Evolutionary conservation across 495 filamentous ascomycete species (phyloP), one percentile per base, ranked within the genome.

Genomic region (Penicillium desertorum): DNA sequence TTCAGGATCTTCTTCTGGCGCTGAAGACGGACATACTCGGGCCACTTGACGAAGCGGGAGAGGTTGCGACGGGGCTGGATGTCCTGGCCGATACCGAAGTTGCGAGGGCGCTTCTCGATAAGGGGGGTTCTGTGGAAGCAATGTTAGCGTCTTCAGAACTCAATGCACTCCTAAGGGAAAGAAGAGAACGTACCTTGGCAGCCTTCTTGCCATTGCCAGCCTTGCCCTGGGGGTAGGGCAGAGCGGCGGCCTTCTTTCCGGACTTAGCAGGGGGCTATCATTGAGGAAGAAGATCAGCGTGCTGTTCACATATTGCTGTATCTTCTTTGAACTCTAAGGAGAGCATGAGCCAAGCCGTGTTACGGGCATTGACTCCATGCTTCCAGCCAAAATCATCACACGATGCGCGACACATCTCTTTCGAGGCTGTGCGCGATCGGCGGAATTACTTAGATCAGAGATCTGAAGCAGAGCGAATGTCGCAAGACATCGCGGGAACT

Each of bases 1-100:
- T 92, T 91, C 80, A 98, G 85, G 81, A 98, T 93, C 88, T 98
- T 99, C 85, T 91, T 92, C 83, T 98, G 95, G 83, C 94, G 93
- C 82, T 98, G 95, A 50, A 98, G 92, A 68, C 91, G 95, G 79
- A 98, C 88, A 81, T 95, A 96, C 80, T 92, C 89, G 72, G 92
- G 93, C 95, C 95, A 99, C 83, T 92, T 95, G 68, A 97, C 94
- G 91, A 98, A 96, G 76, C 95, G 95, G 66, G 90, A 92, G 57
- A 99, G 86, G 83, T 98, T 96, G 76, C 94, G 91, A 74, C 84
- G 84, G 71, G 94, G 94, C 82, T 99, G 95, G 82, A 98, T 91
- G 77, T 94, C 93, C 84, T 97, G 92, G 76, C 95, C 95, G 75
- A 98, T 96, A 71, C 95, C 95, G 82, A 87, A 99, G 89, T 99